Base-by-base conservation (phyloP, 495 filamentous ascomycete species). In the Neurospora sp. region DNA sequence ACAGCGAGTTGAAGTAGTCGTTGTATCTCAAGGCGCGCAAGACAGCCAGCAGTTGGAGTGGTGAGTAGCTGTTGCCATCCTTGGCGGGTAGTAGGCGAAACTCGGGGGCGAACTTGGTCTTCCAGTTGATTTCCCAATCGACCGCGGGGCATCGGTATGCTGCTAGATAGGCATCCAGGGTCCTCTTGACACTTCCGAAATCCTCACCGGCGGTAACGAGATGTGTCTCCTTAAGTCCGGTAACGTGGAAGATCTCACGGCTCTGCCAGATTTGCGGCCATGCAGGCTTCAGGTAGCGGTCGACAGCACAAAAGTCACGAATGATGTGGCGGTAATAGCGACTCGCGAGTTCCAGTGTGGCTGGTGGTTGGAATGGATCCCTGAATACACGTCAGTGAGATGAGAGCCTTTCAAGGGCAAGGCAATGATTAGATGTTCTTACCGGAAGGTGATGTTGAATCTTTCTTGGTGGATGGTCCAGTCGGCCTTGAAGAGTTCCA, bases 11-110 rank as follows among this genome's bases (percentile, higher is more conserved):
- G 80, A 98, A 98, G 16, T 89, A 92, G 78, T 97, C 93, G 76
- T 98, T 98, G 82, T 97, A 99, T 42, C 96, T 88, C 69, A 99
- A 82, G 7, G 96, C 88, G 22, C 95, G 88, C 85, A 97, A 87
- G 35, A 98, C 88, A 3, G 96, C 94, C 45, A 99, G 83, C 35
- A 98, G 79, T 79, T 98, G 96, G 69, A 91, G 78, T 7, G 87
- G 79, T 4, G 85, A 88, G 76, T 99, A 99, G 42, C 86, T 84
- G 4, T 83, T 81, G 7, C 84, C 79, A 16, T 87, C 87, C 40
- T 87, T 86, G 7, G 92, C 89, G 16, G 89, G 87, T 39, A 93
- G 86, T n/a, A 99, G 86, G 45, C 88, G 87, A 78, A 99, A 97
- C 72, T 90, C 90, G 8, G 95, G 96, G 3, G 88, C 87, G 83